Base-by-base conservation (phyloP, 1,284 basidiomycete species). In the Phellopilus nigrolimitatus region DNA sequence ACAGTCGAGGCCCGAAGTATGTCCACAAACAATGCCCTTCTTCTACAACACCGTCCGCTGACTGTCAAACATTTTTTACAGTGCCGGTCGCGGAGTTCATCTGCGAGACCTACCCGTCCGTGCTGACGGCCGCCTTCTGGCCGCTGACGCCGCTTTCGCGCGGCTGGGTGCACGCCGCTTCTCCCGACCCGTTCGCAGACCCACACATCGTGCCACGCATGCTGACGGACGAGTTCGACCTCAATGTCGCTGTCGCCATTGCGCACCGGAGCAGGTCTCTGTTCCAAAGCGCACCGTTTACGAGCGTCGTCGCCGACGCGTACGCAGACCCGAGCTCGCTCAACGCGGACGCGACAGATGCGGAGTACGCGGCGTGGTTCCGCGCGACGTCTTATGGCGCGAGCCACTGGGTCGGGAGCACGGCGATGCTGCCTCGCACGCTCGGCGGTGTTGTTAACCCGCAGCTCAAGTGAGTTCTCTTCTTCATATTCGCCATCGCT, bases 381-480 rank as follows among this genome's bases (percentile, higher is more conserved):
- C 39, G 37, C 25, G 49, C 42, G 37, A 59, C 57, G 49, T 53
- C 43, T n/a, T 52, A 31, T 46, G 50, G 50, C 5, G 50, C 50
- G 27, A 52, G 50, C 30, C 57, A 59, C 39, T 49, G 62, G 37
- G 49, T 58, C 27, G 72, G 73, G 27, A 71, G 75, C 4, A 70
- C 67, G 39, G 65, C 73, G 0, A 77, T 78, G 75, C 60, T 77
- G 43, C 76, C 75, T 13, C 59, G 67, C 47, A 64, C 66, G 30
- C 56, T 66, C 46, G 76, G 76, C 31, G 76, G 76, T 59, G 76
- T 78, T 19, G 76, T 79, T 33, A 72, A 72, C 64, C 62, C 70
- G 8, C 64, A 64, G 36, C 61, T 79, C 33, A 63, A 66, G 49
- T 54, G n/a, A n/a, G n/a, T 15, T 2, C 39, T 33, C 25, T 21